Percentiles rank a stretch among this genome's conserved stretches.
phyloP scores from a whole-genome alignment of 208 protist genomes.

The Trypanosoma brucei region DNA sequence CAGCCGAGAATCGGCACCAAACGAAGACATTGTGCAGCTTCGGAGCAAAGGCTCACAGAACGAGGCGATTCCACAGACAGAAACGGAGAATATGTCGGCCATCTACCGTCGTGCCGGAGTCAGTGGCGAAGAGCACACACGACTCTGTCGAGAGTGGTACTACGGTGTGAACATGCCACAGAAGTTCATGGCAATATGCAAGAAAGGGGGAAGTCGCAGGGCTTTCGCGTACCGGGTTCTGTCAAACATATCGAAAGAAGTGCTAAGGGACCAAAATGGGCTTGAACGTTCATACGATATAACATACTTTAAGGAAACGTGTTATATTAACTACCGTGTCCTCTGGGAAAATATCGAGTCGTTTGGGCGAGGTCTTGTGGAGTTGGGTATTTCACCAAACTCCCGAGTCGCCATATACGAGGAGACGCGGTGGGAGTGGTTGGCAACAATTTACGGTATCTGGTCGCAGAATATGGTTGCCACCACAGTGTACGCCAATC shows the following conservation, averaged over 20 bases:
- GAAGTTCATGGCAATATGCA: slow-evolving; percentile 10
- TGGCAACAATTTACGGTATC: slow-evolving; percentile 65
- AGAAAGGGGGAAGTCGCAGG: slow-evolving; percentile 4
- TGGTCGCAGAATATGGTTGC: slow-evolving; percentile 60
- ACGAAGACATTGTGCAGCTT: slow-evolving; percentile 11
- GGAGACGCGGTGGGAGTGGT: slow-evolving; percentile 81
- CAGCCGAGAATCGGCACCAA: not conserved
- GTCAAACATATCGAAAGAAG: slow-evolving; percentile 16
- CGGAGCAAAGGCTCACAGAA: slow-evolving; percentile 32
- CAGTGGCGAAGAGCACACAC: slow-evolving; percentile 15
- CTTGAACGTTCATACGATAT: slow-evolving; percentile 34
- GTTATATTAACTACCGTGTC: slow-evolving; percentile 28
- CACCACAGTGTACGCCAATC: slow-evolving; percentile 82
- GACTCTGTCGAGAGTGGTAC: slow-evolving; percentile 1
- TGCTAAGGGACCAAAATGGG: slow-evolving; percentile 20
- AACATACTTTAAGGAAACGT: slow-evolving; percentile 31
- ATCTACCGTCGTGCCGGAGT: slow-evolving; percentile 36
- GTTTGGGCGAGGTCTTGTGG: slow-evolving; percentile 48
- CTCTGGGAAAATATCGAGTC: slow-evolving; percentile 32
- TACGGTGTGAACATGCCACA: slow-evolving; percentile 8
- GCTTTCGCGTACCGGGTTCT: slow-evolving; percentile 34
- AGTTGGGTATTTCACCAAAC: slow-evolving; percentile 36
- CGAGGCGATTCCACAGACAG: slow-evolving; percentile 31
- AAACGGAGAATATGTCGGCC: slow-evolving; percentile 33
- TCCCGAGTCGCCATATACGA: slow-evolving; percentile 67